These are phyloP conservation scores for Reutealis trisperma DNA, from an alignment of 345 rosid genomes.

Conservation along the genomic window DNA sequence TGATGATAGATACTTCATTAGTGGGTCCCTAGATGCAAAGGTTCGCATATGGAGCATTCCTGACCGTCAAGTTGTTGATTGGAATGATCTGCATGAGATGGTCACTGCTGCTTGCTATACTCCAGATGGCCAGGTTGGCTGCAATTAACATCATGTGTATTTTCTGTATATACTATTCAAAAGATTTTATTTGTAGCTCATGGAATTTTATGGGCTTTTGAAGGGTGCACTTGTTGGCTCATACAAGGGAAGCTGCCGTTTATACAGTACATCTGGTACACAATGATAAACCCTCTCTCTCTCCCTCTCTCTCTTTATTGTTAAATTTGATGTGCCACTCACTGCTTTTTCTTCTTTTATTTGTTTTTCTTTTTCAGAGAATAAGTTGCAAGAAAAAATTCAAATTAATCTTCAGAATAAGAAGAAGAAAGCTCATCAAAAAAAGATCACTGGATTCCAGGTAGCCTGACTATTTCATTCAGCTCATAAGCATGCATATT, in stretches of 20 bases:
- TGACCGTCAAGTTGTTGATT: constrained; percentile 86
- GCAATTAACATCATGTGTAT: not conserved
- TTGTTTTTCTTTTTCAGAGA: constrained; percentile 47
- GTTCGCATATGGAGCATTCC: constrained; percentile 99
- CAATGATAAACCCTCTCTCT: constrained; percentile 10
- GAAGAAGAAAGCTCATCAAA: constrained; percentile 90
- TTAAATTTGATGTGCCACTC: not conserved
- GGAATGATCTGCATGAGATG: constrained; percentile 98
- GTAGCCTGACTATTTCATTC: constrained; percentile 37
- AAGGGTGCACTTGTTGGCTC: constrained; percentile 95
- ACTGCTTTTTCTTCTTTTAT: constrained; percentile 9
- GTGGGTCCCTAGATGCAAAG: constrained; percentile 96
- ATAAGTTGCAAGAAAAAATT: constrained; percentile 73
- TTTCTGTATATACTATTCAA: not conserved
- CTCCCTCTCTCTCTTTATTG: constrained; percentile 3
- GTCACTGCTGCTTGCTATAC: constrained; percentile 97
- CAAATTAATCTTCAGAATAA: constrained; percentile 79
- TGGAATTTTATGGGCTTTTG: constrained; percentile 34
- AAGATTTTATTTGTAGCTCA: constrained; percentile 8
- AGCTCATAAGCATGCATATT: not conserved
- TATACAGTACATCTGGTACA: constrained; percentile 70
- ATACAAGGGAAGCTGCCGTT: constrained; percentile 83
- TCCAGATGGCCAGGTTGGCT: constrained; percentile 90
- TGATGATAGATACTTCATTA: constrained; percentile 94
- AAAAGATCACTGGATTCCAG: constrained; percentile 98